Percentiles rank a stretch among this genome's conserved stretches.
These are phyloP conservation scores for slime mould (Dictyostelium discoideum) DNA, from an alignment of 78 protist genomes.

Conservation along the genomic window DNA sequence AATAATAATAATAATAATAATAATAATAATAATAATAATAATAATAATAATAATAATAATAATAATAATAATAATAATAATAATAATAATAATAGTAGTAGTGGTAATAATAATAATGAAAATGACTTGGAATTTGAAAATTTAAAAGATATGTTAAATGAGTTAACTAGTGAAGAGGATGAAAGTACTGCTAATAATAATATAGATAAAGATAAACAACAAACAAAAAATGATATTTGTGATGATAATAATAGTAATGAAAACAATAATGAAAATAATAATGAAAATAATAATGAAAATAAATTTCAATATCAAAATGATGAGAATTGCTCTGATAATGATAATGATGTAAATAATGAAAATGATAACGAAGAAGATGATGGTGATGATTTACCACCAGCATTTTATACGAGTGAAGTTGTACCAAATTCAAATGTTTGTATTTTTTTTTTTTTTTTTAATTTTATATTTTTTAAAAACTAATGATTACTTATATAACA, in stretches of 20 bases:
- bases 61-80: neutral
- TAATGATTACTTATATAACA: no score
- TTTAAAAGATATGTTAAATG: neutral
- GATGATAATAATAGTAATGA: neutral
- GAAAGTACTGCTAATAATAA: neutral
- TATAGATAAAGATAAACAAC: neutral
- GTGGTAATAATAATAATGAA: neutral
- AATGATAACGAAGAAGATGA: neutral
- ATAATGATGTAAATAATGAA: neutral
- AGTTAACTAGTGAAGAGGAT: neutral
- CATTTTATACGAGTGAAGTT: slow-evolving; percentile 79
- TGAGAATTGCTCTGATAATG: neutral
- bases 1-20: neutral
- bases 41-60: neutral
- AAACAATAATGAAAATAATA: neutral
- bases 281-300: neutral
- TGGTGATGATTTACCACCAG: slow-evolving; percentile 43
- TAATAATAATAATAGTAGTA: neutral
- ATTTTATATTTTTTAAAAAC: neutral
- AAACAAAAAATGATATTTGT: neutral
- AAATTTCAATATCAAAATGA: neutral
- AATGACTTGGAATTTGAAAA: neutral
- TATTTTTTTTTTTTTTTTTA: neutral
- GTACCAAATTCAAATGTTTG: slow-evolving; percentile 58
- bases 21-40: neutral